phyloP scores from a whole-genome alignment of 2,329 filamentous ascomycete species.

The Saccharata proteae region DNA sequence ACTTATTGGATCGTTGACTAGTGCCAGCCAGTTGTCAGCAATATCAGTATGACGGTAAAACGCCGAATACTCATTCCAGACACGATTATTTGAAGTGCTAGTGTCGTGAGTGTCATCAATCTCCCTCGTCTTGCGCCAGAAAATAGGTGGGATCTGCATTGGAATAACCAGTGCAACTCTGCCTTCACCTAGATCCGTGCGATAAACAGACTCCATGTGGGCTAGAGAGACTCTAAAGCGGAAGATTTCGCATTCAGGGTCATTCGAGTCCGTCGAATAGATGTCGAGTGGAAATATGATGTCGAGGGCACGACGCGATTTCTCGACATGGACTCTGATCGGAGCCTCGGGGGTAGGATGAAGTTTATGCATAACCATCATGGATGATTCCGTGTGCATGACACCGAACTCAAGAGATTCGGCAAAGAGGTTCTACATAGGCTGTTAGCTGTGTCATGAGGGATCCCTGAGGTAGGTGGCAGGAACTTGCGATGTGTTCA shows the following conservation, averaged over 20 bases:
- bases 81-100: slow-evolving; percentile 20
- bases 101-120: slow-evolving; percentile 29
- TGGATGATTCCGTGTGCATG: slow-evolving; percentile 38
- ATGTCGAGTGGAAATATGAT: slow-evolving; percentile 32
- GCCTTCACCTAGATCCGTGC: background rate
- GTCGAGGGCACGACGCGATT: slow-evolving; percentile 31
- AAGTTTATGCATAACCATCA: slow-evolving; percentile 48
- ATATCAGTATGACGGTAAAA: slow-evolving; percentile 57
- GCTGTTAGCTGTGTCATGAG: slow-evolving; percentile 3
- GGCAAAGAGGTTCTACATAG: slow-evolving; percentile 16
- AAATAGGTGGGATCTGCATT: slow-evolving; percentile 28
- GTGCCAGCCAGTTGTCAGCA: slow-evolving; percentile 25
- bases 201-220: slow-evolving; percentile 23
- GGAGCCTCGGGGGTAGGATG: slow-evolving; percentile 11
- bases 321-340: slow-evolving; percentile 29
- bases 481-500: background rate
- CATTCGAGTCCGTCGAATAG: slow-evolving; percentile 11
- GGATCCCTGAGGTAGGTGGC: slow-evolving; percentile 8
- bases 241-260: slow-evolving; percentile 15
- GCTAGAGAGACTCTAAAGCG: slow-evolving; percentile 34
- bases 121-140: slow-evolving; percentile 26
- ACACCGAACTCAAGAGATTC: slow-evolving; percentile 50
- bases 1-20: slow-evolving; percentile 27
- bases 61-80: slow-evolving; percentile 44
- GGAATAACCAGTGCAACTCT: slow-evolving; percentile 20